A percentile compares a stretch with the other conserved stretches of the same genome.
phyloP scores from a whole-genome alignment of 2,329 filamentous ascomycete genomes.

The Scolecobasidium constrictum region DNA sequence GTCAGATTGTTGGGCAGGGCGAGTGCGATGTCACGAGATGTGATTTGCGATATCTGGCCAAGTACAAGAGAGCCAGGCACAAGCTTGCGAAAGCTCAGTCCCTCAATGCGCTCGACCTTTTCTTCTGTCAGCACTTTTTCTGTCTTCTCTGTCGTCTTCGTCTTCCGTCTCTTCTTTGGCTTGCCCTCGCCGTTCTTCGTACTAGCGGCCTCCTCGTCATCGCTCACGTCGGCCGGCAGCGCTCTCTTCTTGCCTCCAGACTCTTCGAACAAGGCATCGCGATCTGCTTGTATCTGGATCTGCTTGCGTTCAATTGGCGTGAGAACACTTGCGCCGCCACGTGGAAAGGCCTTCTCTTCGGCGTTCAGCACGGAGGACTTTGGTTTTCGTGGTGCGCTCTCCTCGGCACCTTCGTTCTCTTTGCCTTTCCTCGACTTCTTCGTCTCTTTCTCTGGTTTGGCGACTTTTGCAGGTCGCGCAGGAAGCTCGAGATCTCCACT shows the following conservation, averaged over 20 bases:
- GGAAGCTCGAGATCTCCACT: too few relatives aligned
- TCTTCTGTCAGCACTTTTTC: constrained; percentile 17
- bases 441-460: too few relatives aligned
- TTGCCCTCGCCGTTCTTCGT: constrained; percentile 30
- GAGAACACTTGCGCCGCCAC: constrained; percentile 81
- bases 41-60: constrained; percentile 75
- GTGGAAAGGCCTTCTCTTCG: constrained; percentile 83
- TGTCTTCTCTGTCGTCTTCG: constrained; percentile 31
- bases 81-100: constrained; percentile 40
- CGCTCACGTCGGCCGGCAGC: constrained; percentile 29
- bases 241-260: constrained; percentile 45
- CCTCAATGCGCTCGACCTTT: constrained; percentile 7
- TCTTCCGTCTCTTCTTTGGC: constrained; percentile 38
- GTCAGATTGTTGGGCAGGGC: constrained; percentile 86
- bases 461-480: too few relatives aligned
- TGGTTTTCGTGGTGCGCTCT: background rate
- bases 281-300: constrained; percentile 85
- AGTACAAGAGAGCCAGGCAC: constrained; percentile 79
- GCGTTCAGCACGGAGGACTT: constrained; percentile 3
- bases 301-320: constrained; percentile 94
- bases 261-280: constrained; percentile 85
- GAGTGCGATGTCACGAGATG: constrained; percentile 64
- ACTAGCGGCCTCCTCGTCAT: constrained; percentile 30
- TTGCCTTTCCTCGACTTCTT: too few relatives aligned
- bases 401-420: background rate